Percentiles rank a stretch among this genome's conserved stretches.
Evolutionary conservation across 768 basidiomycete species (phyloP).

Genomic region (Naganishia friedmannii): DNA sequence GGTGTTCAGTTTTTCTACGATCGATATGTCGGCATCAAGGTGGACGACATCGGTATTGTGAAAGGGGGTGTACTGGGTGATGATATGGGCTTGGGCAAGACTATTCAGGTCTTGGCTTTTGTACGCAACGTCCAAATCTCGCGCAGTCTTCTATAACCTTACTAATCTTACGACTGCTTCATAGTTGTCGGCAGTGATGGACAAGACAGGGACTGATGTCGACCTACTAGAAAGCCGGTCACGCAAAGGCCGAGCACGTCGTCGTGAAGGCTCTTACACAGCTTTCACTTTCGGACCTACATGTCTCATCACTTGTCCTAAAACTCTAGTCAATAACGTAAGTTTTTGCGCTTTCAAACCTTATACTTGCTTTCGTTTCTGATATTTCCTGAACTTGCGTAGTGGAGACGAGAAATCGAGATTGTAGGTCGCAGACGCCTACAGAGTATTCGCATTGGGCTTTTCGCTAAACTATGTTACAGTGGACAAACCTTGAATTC

Average conservation of each 20-base stretch:
- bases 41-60: slow-evolving; percentile 50
- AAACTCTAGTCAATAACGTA: slow-evolving; percentile 70
- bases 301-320: slow-evolving; percentile 80
- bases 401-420: slow-evolving; percentile 82
- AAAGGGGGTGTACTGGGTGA: slow-evolving; percentile 84
- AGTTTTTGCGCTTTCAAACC: slow-evolving; percentile 21
- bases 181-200: slow-evolving; percentile 84
- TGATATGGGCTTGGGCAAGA: slow-evolving; percentile 95
- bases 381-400: no score
- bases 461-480: not conserved
- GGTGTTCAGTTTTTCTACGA: slow-evolving; percentile 78
- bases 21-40: slow-evolving; percentile 57
- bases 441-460: not conserved
- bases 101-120: slow-evolving; percentile 66
- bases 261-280: slow-evolving; percentile 36
- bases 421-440: slow-evolving; percentile 58
- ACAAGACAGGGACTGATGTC: slow-evolving; percentile 64
- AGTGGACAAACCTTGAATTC: slow-evolving; percentile 96
- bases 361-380: no score
- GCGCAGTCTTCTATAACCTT: not conserved
- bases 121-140: slow-evolving; percentile 31
- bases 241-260: slow-evolving; percentile 18
- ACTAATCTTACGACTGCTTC: slow-evolving; percentile 63
- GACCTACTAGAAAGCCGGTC: slow-evolving; percentile 54
- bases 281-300: slow-evolving; percentile 77